Evolutionary conservation across 2,329 filamentous ascomycete species (phyloP).

Genomic region (Ophiostoma fasciatum): DNA sequence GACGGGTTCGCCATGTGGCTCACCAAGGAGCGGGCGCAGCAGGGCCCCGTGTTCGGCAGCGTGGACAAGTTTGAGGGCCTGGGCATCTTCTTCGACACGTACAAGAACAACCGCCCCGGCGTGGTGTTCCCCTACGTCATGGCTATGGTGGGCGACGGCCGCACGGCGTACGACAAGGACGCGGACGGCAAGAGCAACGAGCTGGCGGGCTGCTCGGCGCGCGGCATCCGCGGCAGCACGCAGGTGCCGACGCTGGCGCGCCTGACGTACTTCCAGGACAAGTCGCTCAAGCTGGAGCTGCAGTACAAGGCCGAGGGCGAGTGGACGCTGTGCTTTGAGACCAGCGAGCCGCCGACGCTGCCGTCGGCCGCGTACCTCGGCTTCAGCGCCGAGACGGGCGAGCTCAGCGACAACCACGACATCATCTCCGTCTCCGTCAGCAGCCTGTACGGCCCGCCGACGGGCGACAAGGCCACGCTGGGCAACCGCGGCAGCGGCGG

Average conservation of each 20-base stretch:
- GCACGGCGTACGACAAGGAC: conserved; percentile 78
- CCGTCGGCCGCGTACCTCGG: conserved; percentile 63
- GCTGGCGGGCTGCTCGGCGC: conserved; percentile 85
- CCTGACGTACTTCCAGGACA: conserved; percentile 94
- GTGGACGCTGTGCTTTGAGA: conserved; percentile 83
- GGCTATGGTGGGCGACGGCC: conserved; percentile 92
- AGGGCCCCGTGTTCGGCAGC: conserved; percentile 76
- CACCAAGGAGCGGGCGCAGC: conserved; percentile 74
- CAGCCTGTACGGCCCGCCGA: conserved; percentile 64
- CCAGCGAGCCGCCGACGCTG: conserved; percentile 54
- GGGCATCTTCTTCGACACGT: conserved; percentile 93
- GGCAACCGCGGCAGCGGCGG: conserved; percentile 18
- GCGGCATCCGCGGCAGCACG: conserved; percentile 73
- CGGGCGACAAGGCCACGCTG: conserved; percentile 24
- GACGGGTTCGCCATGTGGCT: conserved; percentile 98
- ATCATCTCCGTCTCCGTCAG: conserved; percentile 75
- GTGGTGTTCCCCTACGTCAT: conserved; percentile 95
- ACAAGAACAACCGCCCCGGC: conserved; percentile 97
- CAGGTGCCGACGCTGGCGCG: conserved; percentile 69
- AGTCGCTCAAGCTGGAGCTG: conserved; percentile 75
- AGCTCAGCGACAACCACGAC: conserved; percentile 95
- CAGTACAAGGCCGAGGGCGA: conserved; percentile 85
- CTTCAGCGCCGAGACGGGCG: conserved; percentile 81
- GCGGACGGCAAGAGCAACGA: conserved; percentile 91
- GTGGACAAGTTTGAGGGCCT: conserved; percentile 84